phyloP scores from a whole-genome alignment of 495 filamentous ascomycete species.

The Antarctomyces pellizariae region DNA sequence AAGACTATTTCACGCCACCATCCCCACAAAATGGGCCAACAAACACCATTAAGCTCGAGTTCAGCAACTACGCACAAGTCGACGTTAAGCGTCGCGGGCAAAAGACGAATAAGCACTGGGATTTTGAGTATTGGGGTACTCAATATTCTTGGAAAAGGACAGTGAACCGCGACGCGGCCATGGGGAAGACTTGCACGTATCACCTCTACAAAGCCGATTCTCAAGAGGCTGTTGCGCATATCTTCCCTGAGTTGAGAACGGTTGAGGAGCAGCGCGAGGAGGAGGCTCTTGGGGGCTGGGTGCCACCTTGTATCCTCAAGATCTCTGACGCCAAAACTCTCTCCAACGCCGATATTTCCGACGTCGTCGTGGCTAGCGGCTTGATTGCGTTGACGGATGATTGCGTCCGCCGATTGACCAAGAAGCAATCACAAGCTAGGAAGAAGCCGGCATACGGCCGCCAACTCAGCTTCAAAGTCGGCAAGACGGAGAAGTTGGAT shows the following conservation, averaged over 20 bases:
- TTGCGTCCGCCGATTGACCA: too few relatives aligned
- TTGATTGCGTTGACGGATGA: slow-evolving; percentile 83
- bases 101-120: slow-evolving; percentile 24
- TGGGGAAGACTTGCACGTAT: slow-evolving; percentile 42
- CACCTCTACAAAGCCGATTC: slow-evolving; percentile 47
- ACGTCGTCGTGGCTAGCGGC: slow-evolving; percentile 75
- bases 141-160: slow-evolving; percentile 65
- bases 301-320: slow-evolving; percentile 76
- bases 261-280: slow-evolving; percentile 48
- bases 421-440: slow-evolving; percentile 48
- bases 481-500: too few relatives aligned
- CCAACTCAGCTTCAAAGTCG: too few relatives aligned
- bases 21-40: slow-evolving; percentile 29
- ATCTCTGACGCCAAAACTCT: slow-evolving; percentile 38
- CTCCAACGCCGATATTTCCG: slow-evolving; percentile 18
- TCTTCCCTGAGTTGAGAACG: slow-evolving; percentile 59
- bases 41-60: slow-evolving; percentile 72
- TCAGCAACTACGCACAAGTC: slow-evolving; percentile 91
- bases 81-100: slow-evolving; percentile 52
- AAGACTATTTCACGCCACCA: slow-evolving; percentile 15
- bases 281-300: slow-evolving; percentile 62
- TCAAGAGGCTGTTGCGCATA: slow-evolving; percentile 46
- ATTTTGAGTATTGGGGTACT: slow-evolving; percentile 12
- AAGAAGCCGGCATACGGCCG: too few relatives aligned
- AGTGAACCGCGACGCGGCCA: slow-evolving; percentile 29